Percentiles rank a stretch among this genome's conserved stretches.
Evolutionary conservation across 108 stramenopile genomes (phyloP).

Genomic region (Nannochloropsis gaditana): DNA sequence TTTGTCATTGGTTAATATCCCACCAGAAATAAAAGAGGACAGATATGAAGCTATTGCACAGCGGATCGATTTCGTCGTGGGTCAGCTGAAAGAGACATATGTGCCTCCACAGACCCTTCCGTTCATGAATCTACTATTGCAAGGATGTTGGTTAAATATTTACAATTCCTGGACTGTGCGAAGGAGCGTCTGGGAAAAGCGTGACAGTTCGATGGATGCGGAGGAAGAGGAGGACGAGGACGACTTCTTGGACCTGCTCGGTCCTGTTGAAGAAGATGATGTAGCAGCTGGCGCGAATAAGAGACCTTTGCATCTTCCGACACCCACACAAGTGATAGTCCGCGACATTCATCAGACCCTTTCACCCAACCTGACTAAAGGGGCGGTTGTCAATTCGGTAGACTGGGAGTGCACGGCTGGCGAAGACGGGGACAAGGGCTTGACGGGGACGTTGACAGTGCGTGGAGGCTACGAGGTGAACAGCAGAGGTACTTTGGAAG

Average conservation of each 20-base stretch:
- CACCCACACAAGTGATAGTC: background rate
- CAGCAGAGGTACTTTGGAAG: conserved; percentile 1
- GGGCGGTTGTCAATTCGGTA: background rate
- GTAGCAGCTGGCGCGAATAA: background rate
- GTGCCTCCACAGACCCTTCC: conserved; percentile 15
- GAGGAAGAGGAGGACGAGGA: background rate
- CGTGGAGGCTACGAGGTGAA: conserved; percentile 11
- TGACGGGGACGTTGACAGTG: background rate
- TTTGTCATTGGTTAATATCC: background rate
- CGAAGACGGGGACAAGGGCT: background rate
- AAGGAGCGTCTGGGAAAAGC: background rate
- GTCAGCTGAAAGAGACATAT: background rate
- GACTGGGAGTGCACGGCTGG: background rate
- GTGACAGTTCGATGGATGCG: background rate
- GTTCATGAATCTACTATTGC: conserved; percentile 10
- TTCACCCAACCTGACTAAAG: background rate
- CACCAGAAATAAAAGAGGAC: background rate
- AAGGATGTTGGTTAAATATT: conserved; percentile 7
- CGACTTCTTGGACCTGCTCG: background rate
- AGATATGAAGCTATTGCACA: background rate
- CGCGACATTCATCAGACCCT: background rate
- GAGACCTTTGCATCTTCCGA: background rate
- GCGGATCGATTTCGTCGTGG: background rate
- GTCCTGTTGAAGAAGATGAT: conserved; percentile 2
- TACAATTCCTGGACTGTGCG: background rate